Evolutionary conservation across 306 rosid genomes (phyloP), one percentile per base, ranked within the genome.

Genomic region (Notholithocarpus densiflorus): DNA sequence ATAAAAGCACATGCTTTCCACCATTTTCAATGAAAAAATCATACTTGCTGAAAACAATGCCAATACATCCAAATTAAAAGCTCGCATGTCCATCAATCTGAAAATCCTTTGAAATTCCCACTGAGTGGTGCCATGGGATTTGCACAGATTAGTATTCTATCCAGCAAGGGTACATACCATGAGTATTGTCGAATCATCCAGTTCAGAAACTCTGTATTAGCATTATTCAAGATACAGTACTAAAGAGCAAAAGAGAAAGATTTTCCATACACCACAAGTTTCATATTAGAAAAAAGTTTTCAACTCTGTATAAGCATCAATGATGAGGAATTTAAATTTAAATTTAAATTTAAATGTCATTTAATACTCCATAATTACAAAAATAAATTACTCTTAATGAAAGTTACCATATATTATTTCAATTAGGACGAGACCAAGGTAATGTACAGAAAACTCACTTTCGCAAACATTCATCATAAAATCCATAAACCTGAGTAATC

Each of bases 401-500:
- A 78, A 71, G 75, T 17, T 18, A 68, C 45, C 32, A 73, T 69
- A 64, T 40, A 32, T 56, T 61, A 60, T 82, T 43, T 31, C 52
- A 68, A 68, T 65, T 68, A 55, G 56, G 73, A 77, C 51, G 70
- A 56, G 74, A 80, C 69, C 76, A 83, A 82, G 84, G 68, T 43
- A 81, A 75, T 60, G 59, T 32, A 20, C 13, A 76, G 75, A 80
- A 82, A 82, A 89, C 98, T 91, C 87, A 96, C 97, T 95, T 92
- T 73, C 97, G 83, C 48, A 93, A 88, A 81, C 98, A 93, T 81
- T 93, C 98, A 85, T 93, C 97, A n/a, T 93, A 93, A 85, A 93
- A 93, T 65, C 98, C 98, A 85, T 93, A 93, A 57, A 93, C 97
- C 86, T 93, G 97, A 84, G 98, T 93, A 77, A 93, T 93, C 98